Base-by-base conservation (phyloP, 805 yeast species). In the baker's yeast (Saccharomyces cerevisiae) region DNA sequence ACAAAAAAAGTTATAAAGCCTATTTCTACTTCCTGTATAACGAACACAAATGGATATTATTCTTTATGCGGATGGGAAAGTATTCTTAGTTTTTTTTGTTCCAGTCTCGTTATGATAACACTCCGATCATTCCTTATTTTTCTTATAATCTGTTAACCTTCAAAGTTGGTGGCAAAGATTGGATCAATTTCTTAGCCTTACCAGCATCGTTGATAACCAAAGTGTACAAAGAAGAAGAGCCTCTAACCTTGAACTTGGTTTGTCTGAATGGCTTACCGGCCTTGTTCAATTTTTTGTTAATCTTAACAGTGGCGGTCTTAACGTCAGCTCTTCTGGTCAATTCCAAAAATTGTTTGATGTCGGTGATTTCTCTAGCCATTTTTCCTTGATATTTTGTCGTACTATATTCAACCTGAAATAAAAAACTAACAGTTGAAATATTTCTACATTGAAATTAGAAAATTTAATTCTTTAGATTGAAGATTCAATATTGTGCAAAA, bases 241-340 rank as follows among this genome's bases (percentile, higher is more conserved):
- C 97, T 84, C 98, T 90, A 73, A 94, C 89, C 88, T 94, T 94
- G 91, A 94, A 94, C 81, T 94, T 94, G 81, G 97, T 90, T 80
- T 87, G 94, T 80, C 87, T 86, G 84, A 81, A 81, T 67, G 80
- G 79, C 82, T 86, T 86, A 77, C 94, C 95, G 76, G 79, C 79
- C 68, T 86, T 81, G 80, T 83, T 84, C 72, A 85, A 69, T 79
- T 86, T 85, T 75, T 81, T 77, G 89, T 89, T 89, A 80, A 85
- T 84, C 86, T 94, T 94, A 83, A 94, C 87, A 75, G 91, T 84
- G 70, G 96, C 97, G 63, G 86, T 78, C 79, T 83, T 83, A 74
- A 94, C 89, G 84, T 91, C 98, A 72, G 90, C 83, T 84, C 97
- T 85, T 84, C 90, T 86, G 75, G 94, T 89, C 77, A 90, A 84